Base-by-base conservation (phyloP, 768 basidiomycete species). In the Phanerochaete sordida region DNA sequence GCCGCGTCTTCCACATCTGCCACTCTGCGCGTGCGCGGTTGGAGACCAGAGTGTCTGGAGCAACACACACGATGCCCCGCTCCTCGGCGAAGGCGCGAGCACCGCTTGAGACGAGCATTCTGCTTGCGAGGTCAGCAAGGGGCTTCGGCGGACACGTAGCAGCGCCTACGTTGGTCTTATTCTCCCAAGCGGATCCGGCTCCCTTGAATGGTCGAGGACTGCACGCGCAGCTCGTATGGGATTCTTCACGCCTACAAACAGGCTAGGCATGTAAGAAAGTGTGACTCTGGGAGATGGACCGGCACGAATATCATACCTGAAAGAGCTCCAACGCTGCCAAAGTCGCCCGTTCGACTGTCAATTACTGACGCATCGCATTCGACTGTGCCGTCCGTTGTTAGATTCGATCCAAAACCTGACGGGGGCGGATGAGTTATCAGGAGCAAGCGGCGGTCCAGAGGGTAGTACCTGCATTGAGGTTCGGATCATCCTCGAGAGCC, bases 321-420 rank as follows among this genome's bases (percentile, higher is more conserved):
- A 28, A 89, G 77, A 2, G 91, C 91, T 46, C 88, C 92, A 19
- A 87, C 81, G 64, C 86, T 84, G 27, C 90, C 91, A 68, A 89
- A 93, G n/a, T 73, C 71, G 23, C 71, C 68, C 0, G 72, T 70
- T 2, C 70, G 72, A 24, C 81, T 81, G 23, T 76, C 73, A 85
- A 91, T 90, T 58, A 93, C 75, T 13, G 88, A 80, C 8, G 91
- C 91, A 65, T 93, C 91, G 65, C 91, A 93, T 73, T 93, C 91
- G 19, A 92, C 90, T 2, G 74, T 75, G 15, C 92, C 90, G n/a
- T 82, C 77, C 2, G 86, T 63, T 0, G 89, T 91, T 48, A 93
- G 74, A 69, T 93, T 93, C 1, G 91, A 90, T 3, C 92, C 91
- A 61, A 80, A 84, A 1, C 91, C 90, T 87, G 61, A 54, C 35